These are phyloP conservation scores for Sarocladium oryzae DNA, from an alignment of 2,329 filamentous ascomycete species.

Conservation along the genomic window DNA sequence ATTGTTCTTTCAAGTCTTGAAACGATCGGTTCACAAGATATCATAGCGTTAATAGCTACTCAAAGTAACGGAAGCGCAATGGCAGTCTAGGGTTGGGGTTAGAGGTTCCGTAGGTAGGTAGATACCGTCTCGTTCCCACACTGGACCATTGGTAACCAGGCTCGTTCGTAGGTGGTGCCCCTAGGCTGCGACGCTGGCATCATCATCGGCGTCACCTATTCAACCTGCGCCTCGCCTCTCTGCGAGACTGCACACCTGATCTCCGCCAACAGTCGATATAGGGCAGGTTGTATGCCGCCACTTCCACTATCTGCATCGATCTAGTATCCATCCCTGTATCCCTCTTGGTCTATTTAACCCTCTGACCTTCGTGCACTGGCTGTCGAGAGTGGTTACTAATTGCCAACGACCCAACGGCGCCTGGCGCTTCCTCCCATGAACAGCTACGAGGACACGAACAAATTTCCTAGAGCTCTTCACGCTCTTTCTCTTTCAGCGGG, in stretches of 20 bases:
- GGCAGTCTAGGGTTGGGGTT: no score
- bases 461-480: not conserved
- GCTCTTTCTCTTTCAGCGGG: not conserved
- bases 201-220: slow-evolving; percentile 7
- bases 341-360: no score
- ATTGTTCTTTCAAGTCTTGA: not conserved
- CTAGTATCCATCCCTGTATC: not conserved
- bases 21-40: not conserved
- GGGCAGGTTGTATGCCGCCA: not conserved
- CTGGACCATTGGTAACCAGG: no score
- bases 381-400: not conserved
- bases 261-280: not conserved
- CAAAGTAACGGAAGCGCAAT: no score
- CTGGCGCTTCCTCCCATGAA: not conserved
- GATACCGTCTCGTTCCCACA: no score
- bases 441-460: not conserved
- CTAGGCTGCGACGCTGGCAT: slow-evolving; percentile 9
- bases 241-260: not conserved
- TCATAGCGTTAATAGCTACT: no score
- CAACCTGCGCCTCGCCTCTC: not conserved
- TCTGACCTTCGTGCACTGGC: not conserved
- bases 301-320: not conserved
- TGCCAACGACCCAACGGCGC: not conserved
- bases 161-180: no score
- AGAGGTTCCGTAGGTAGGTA: no score